Conservation (phyloP, 495 filamentous ascomycete species). For the Xylaria longipes region DNA sequence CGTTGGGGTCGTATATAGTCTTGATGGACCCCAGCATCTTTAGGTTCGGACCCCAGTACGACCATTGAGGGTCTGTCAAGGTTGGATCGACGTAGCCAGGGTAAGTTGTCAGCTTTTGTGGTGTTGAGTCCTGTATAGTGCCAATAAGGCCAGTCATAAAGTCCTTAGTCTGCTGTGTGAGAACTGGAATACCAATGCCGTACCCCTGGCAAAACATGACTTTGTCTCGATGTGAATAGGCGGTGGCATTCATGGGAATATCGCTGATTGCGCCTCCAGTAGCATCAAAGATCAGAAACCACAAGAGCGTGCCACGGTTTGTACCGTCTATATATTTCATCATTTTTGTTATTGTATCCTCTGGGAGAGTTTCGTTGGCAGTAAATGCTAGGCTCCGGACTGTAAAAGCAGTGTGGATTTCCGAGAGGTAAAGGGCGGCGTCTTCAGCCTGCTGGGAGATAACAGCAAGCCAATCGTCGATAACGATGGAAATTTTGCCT, state of each 20-base stretch:
- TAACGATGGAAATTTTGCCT: conserved; percentile 43
- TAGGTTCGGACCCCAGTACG: conserved; percentile 65
- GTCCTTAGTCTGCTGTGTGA: conserved; percentile 45
- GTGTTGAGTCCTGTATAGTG: conserved; percentile 39
- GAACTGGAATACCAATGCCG: conserved; percentile 54
- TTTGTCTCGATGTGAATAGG: conserved; percentile 66
- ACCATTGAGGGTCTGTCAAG: conserved; percentile 52
- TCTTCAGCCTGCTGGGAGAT: conserved; percentile 58
- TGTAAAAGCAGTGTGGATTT: conserved; percentile 57
- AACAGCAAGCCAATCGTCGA: conserved; percentile 64
- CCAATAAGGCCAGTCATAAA: conserved; percentile 60
- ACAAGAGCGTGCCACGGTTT: conserved; percentile 55
- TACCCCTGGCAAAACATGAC: conserved; percentile 66
- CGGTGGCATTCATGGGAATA: conserved; percentile 51
- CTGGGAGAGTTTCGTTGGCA: conserved; percentile 50
- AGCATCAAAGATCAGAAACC: conserved; percentile 64
- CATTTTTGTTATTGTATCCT: conserved; percentile 46
- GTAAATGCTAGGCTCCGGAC: conserved; percentile 61
- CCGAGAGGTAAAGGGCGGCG: conserved; percentile 50
- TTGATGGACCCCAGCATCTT: conserved; percentile 60
- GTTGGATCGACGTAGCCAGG: conserved; percentile 75
- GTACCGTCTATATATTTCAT: conserved; percentile 59
- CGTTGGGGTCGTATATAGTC: conserved; percentile 57
- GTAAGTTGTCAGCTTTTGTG: conserved; percentile 60
- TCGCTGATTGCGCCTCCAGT: conserved; percentile 61